Base-by-base conservation (phyloP, 208 protist genomes). In the Trypanosoma theileri region DNA sequence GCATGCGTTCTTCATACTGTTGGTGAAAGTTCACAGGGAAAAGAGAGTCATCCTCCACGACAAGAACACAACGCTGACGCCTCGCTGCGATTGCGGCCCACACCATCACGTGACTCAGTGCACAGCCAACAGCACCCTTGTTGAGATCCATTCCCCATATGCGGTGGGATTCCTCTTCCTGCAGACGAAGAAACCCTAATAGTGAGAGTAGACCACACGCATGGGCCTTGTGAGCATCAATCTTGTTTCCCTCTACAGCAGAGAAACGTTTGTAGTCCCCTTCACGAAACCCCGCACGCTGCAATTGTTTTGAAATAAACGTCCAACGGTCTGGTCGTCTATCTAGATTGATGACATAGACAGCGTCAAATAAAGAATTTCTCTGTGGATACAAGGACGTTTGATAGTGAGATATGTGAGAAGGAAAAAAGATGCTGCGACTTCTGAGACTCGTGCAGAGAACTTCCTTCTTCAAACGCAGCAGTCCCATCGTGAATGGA, bases 71-170 rank as follows among this genome's bases (percentile, higher is more conserved):
- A 41, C 26, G 40, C 55, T 75, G 61, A 45, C 62, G 54, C 26
- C 57, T 55, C 14, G 88, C 77, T 1, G 84, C 86, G 44, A 95
- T 85, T 26, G 70, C 77, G 14, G 75, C 72, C 87, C 90, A 95
- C 4, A 95, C 54, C 55, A 82, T 51, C 9, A 79, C 46, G 73
- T 95, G 90, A 52, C 85, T 95, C 14, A 92, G 53, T 22, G 90
- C 90, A 63, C 90, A 95, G n/a, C 90, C 90, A 11, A 95, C 76
- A 10, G 87, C 90, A 0, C 77, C 83, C 16, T 67, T 72, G 53
- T 73, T 95, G 14, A 95, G 66, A 61, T 95, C 90, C 90, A 95
- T 95, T 13, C 90, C 89, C 87, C 90, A 95, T 40, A 95, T 79
- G 16, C 62, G 82, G 19, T 82, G 75, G 6, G n/a, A n/a, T 12